A percentile compares a stretch with the other conserved stretches of the same genome.
phyloP scores from a whole-genome alignment of 1,284 basidiomycete genomes.

The Butyriboletus regius region DNA sequence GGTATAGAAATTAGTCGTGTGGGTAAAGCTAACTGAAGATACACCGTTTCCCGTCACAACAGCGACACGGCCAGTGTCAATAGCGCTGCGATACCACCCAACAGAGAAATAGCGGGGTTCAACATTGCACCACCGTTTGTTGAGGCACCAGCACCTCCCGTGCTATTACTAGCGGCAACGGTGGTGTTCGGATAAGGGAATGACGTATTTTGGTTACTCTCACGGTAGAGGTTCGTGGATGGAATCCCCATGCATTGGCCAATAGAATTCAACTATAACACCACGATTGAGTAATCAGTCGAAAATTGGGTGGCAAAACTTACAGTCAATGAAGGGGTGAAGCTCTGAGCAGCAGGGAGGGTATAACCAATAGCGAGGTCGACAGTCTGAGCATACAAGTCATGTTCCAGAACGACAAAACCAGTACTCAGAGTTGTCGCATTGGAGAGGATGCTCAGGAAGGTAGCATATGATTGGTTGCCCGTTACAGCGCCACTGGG shows the following conservation, averaged over 20 bases:
- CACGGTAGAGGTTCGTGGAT: slow-evolving; percentile 52
- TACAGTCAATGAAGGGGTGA: slow-evolving; percentile 57
- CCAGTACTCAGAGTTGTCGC: slow-evolving; percentile 53
- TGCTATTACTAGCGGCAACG: slow-evolving; percentile 2
- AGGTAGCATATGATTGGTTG: slow-evolving; percentile 47
- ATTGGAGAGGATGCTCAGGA: slow-evolving; percentile 57
- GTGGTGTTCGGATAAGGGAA: slow-evolving; percentile 45
- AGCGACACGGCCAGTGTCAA: slow-evolving; percentile 12
- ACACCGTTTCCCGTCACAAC: slow-evolving; percentile 13
- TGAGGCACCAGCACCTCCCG: slow-evolving; percentile 5
- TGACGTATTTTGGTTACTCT: slow-evolving; percentile 54
- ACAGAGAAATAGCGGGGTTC: slow-evolving; percentile 15
- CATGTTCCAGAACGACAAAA: slow-evolving; percentile 86
- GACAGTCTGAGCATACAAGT: slow-evolving; percentile 77
- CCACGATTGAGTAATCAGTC: background rate
- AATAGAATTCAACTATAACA: slow-evolving; percentile 53
- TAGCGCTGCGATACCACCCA: slow-evolving; percentile 7
- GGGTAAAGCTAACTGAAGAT: slow-evolving; percentile 8
- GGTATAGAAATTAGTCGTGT: slow-evolving; percentile 21
- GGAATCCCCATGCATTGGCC: slow-evolving; percentile 55
- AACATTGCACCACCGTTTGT: slow-evolving; percentile 2
- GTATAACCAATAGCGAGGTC: slow-evolving; percentile 84
- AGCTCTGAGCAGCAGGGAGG: slow-evolving; percentile 59
- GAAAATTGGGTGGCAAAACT: slow-evolving; percentile 13
- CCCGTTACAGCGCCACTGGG: slow-evolving; percentile 64